Evolutionary conservation across 768 basidiomycete species (phyloP).

Genomic region (Lanmaoa pseudosensibilis): DNA sequence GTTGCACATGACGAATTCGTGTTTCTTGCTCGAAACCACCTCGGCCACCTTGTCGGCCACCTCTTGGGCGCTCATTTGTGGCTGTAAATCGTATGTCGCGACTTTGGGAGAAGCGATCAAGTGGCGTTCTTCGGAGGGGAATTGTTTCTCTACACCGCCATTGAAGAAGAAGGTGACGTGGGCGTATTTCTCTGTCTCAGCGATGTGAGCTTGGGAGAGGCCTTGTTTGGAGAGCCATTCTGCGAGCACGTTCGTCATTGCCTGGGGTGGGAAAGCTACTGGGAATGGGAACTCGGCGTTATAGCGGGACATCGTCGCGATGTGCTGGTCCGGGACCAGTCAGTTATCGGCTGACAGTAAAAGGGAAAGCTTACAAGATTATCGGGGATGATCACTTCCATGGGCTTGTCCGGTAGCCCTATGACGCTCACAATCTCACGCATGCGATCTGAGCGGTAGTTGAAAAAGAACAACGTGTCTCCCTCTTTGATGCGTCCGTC

Average conservation of each 20-base stretch:
- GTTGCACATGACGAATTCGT: conserved; percentile 97
- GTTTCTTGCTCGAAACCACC: conserved; percentile 62
- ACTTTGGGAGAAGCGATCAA: conserved; percentile 94
- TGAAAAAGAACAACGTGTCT: conserved; percentile 95
- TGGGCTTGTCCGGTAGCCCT: conserved; percentile 78
- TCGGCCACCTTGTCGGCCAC: conserved; percentile 94
- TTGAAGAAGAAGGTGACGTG: conserved; percentile 99
- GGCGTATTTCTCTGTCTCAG: conserved; percentile 98
- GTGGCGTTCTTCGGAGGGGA: conserved; percentile 73
- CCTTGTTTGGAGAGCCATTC: conserved; percentile 84
- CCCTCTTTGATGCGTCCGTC: conserved; percentile 80
- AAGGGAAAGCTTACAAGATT: conserved; percentile 56
- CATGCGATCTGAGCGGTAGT: conserved; percentile 97
- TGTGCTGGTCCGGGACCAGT: conserved; percentile 47
- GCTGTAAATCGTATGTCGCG: conserved; percentile 90
- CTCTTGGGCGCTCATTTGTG: conserved; percentile 83
- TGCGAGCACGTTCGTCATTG: conserved; percentile 92
- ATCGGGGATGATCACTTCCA: conserved; percentile 79
- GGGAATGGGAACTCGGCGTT: conserved; percentile 88
- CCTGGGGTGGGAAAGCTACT: conserved; percentile 90
- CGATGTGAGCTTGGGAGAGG: conserved; percentile 85
- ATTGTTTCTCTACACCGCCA: conserved; percentile 93
- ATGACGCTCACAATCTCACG: conserved; percentile 84
- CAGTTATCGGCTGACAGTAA: not conserved
- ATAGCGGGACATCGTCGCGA: conserved; percentile 93